Base-by-base conservation (phyloP, 257 asterid species). In the Asclepias syriaca region DNA sequence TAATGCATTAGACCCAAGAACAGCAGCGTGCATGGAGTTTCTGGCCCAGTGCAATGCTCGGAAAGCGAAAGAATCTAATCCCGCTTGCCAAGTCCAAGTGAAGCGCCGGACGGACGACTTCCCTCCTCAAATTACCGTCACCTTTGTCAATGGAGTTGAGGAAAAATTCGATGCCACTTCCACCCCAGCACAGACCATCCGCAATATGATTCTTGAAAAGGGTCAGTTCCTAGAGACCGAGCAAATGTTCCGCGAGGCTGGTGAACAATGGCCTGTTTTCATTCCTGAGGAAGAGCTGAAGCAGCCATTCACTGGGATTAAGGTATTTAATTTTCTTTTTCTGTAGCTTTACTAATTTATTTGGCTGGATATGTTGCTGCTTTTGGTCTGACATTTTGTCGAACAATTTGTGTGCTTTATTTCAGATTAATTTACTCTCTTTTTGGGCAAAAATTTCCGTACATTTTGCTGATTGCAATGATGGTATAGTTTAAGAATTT, bases 101-200 rank as follows among this genome's bases (percentile, higher is more conserved):
- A 91, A 91, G 86, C 97, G 97, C 69, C 96, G 98, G 68, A 91
- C 97, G 64, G 97, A 94, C 75, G 96, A 94, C 77, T 82, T 77
- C 58, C 96, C 96, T 1, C 98, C 98, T 0, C 81, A 82, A 83
- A 93, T 93, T 84, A 80, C 97, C 55, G 97, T 89, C 59, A 94
- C 98, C 16, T 94, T 94, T 79, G 97, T 78, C 74, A 89, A 89
- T 61, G 97, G 98, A 57, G 90, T 86, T 49, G 96, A 89, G 80
- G 96, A 91, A 65, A 78, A 86, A 14, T 94, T 88, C 74, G 97
- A 94, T 55, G 98, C 97, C 77, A 89, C 96, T 48, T 65, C 87
- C 57, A 89, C 96, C 8, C 83, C 96, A 0, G 98, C 98, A 1
- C 98, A 94, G 80, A 70, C 82, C 19, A 94, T 94, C 72, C 87